These are phyloP conservation scores for Colletotrichum chrysophilum DNA, from an alignment of 2,329 filamentous ascomycete genomes.

Conservation along the genomic window DNA sequence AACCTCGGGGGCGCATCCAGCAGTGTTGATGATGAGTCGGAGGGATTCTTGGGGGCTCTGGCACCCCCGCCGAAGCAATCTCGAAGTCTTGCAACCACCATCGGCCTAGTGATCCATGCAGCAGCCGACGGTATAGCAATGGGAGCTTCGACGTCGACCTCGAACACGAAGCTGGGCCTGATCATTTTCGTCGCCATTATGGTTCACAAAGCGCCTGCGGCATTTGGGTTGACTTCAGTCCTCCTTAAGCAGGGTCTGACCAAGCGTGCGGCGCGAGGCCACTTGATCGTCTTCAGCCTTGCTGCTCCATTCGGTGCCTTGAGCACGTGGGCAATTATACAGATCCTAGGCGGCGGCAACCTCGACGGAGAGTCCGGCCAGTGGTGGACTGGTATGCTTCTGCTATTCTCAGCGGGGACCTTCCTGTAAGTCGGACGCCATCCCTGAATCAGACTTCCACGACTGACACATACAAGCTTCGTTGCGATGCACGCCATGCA, in stretches of 20 bases:
- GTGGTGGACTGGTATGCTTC: slow-evolving; percentile 90
- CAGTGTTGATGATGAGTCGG: slow-evolving; percentile 59
- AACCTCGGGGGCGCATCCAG: slow-evolving; percentile 66
- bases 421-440: slow-evolving; percentile 73
- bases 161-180: slow-evolving; percentile 78
- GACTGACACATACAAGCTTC: slow-evolving; percentile 57
- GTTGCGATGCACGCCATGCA: slow-evolving; percentile 99
- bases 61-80: slow-evolving; percentile 62
- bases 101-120: slow-evolving; percentile 94
- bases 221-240: slow-evolving; percentile 91
- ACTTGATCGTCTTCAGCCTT: slow-evolving; percentile 89
- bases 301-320: slow-evolving; percentile 88
- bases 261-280: slow-evolving; percentile 82
- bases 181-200: slow-evolving; percentile 97
- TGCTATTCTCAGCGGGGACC: slow-evolving; percentile 95
- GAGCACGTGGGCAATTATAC: slow-evolving; percentile 80
- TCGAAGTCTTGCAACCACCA: slow-evolving; percentile 80
- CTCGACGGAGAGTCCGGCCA: slow-evolving; percentile 66
- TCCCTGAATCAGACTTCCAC: neutral
- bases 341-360: slow-evolving; percentile 69
- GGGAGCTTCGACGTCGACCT: slow-evolving; percentile 82
- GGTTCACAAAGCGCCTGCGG: slow-evolving; percentile 95
- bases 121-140: slow-evolving; percentile 95
- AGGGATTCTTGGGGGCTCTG: slow-evolving; percentile 64
- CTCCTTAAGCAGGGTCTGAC: slow-evolving; percentile 89